Percentiles rank a stretch among this genome's conserved stretches.
These are phyloP conservation scores for Globisporangium mamillatum DNA, from an alignment of 352 stramenopile genomes.

Conservation along the genomic window DNA sequence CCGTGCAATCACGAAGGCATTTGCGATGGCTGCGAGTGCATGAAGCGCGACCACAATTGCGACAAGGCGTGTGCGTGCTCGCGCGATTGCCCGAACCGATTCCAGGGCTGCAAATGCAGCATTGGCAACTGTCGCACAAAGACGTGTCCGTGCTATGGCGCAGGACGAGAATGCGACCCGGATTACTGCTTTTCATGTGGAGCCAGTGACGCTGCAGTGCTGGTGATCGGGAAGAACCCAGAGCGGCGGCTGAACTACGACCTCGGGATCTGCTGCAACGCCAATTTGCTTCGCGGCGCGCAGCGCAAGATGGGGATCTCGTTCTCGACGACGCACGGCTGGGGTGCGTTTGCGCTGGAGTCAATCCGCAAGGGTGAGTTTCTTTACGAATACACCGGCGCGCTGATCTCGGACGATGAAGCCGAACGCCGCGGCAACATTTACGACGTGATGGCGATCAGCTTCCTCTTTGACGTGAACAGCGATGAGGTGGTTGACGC, in stretches of 20 bases:
- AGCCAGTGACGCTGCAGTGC: conserved; percentile 54
- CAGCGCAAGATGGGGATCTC: conserved; percentile 65
- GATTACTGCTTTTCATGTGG: conserved; percentile 75
- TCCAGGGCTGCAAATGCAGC: conserved; percentile 63
- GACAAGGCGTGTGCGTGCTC: conserved; percentile 60
- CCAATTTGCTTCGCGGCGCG: conserved; percentile 52
- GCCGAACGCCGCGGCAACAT: conserved; percentile 76
- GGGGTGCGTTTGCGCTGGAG: conserved; percentile 66
- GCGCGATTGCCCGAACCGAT: conserved; percentile 59
- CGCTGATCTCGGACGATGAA: conserved; percentile 72
- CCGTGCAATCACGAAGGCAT: conserved; percentile 59
- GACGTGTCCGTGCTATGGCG: conserved; percentile 50
- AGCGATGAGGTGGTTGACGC: conserved; percentile 91
- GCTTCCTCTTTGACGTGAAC: conserved; percentile 93
- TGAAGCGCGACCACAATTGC: conserved; percentile 50
- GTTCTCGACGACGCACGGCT: conserved; percentile 68
- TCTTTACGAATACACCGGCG: conserved; percentile 70
- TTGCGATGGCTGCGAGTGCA: conserved; percentile 59
- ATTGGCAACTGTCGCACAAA: conserved; percentile 53
- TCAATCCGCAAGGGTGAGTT: conserved; percentile 68
- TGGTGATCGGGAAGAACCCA: conserved; percentile 33
- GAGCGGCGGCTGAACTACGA: conserved; percentile 25
- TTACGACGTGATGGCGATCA: conserved; percentile 72
- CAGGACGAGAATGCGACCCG: conserved; percentile 62
- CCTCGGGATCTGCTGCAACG: conserved; percentile 55